These are phyloP conservation scores for Leucosporidium creatinivorum DNA, from an alignment of 768 basidiomycete genomes.

Conservation along the genomic window DNA sequence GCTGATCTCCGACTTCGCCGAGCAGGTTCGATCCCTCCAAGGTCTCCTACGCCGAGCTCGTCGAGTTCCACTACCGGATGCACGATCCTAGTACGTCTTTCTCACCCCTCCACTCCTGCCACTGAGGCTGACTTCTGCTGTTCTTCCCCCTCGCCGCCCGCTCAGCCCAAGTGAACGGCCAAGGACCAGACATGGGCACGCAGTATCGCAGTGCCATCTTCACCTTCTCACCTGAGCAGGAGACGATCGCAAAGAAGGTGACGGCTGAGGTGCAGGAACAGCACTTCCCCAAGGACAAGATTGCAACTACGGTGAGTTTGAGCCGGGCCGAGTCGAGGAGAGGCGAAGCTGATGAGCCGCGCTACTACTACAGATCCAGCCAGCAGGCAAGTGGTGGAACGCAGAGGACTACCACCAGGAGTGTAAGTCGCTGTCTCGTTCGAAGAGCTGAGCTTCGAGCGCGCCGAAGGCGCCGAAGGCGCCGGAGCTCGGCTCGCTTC, in stretches of 20 bases:
- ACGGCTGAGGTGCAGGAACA: constrained; percentile 76
- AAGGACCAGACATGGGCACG: constrained; percentile 41
- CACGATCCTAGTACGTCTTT: constrained; percentile 66
- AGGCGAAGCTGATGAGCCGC: neutral
- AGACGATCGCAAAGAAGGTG: constrained; percentile 61
- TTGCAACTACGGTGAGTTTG: constrained; percentile 56
- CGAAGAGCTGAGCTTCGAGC: too few species aligned
- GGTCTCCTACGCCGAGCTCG: constrained; percentile 75
- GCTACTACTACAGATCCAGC: constrained; percentile 46
- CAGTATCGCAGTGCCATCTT: constrained; percentile 95
- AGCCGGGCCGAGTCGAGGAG: too few species aligned
- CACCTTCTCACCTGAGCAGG: constrained; percentile 65
- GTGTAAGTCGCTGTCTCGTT: constrained; percentile 38
- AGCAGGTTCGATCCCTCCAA: constrained; percentile 53
- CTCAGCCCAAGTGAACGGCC: constrained; percentile 24
- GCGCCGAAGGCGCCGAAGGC: too few species aligned
- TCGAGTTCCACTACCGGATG: constrained; percentile 52
- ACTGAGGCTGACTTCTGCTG: neutral
- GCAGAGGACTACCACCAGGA: constrained; percentile 54
- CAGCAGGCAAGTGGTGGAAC: constrained; percentile 65
- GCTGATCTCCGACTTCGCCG: neutral
- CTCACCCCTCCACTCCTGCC: neutral
- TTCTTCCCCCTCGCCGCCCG: neutral
- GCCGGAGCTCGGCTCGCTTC: too few species aligned
- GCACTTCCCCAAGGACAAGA: constrained; percentile 66